A percentile compares a stretch with the other conserved stretches of the same genome.
Evolutionary conservation across 495 filamentous ascomycete species (phyloP).

Genomic region (Jackrogersella minutella): DNA sequence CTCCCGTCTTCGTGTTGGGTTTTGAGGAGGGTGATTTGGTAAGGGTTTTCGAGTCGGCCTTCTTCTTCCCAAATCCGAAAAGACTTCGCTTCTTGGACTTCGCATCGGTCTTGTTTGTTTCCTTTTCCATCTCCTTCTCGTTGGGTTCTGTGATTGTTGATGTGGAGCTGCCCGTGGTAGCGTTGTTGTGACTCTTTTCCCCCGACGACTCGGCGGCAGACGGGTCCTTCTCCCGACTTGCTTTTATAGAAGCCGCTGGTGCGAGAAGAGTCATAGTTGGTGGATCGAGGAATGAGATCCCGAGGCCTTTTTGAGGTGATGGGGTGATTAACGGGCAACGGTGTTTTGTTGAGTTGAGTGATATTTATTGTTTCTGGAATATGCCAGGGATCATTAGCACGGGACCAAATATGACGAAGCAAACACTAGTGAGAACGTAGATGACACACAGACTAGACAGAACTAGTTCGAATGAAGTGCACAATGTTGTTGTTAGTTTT

Average conservation of each 20-base stretch:
- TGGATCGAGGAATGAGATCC: slow-evolving; percentile 1
- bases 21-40: slow-evolving; percentile 46
- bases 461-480: slow-evolving; percentile 5
- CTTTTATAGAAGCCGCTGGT: slow-evolving; percentile 39
- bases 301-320: slow-evolving; percentile 16
- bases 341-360: slow-evolving; percentile 24
- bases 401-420: slow-evolving; percentile 34
- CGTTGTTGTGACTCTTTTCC: slow-evolving; percentile 40
- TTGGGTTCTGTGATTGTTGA: slow-evolving; percentile 44
- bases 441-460: slow-evolving; percentile 4
- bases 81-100: slow-evolving; percentile 62
- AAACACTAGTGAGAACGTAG: slow-evolving; percentile 10
- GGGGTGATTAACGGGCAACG: slow-evolving; percentile 42
- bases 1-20: slow-evolving; percentile 38
- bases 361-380: slow-evolving; percentile 37
- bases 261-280: slow-evolving; percentile 38
- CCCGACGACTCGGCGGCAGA: slow-evolving; percentile 15
- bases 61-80: slow-evolving; percentile 74
- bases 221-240: slow-evolving; percentile 26
- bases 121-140: slow-evolving; percentile 45
- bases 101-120: slow-evolving; percentile 38
- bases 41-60: slow-evolving; percentile 58
- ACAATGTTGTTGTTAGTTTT: slow-evolving; percentile 7
- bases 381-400: slow-evolving; percentile 39
- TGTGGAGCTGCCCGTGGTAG: slow-evolving; percentile 46